Evolutionary conservation across 2,329 filamentous ascomycete species (phyloP), one percentile per base, ranked within the genome.

Genomic region (Talaromyces sp.): DNA sequence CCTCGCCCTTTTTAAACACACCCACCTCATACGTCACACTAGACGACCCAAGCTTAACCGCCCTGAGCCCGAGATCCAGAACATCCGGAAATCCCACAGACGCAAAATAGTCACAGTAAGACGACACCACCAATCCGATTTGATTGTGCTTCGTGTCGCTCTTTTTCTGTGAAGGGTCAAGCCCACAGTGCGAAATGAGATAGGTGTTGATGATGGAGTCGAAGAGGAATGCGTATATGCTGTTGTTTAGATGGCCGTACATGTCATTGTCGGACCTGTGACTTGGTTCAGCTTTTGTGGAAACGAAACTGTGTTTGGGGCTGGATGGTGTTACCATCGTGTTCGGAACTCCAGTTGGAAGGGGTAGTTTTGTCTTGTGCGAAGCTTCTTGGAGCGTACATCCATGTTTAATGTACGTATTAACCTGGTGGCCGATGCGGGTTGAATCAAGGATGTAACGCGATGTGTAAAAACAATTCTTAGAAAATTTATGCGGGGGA

Each of bases 231-330:
- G 90, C 90, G 76, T 96, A 96, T 59, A 95, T 83, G 47, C 88
- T 90, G 72, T 96, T 96, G 78, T 96, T 96, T 82, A 96, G 86
- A 73, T 98, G 93, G 63, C 91, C 84, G 75, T 95, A 96, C 90
- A 96, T 95, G 78, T 96, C 92, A 72, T 96, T 96, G 76, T 96
- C 92, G 73, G 86, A 88, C 91, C 91, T 93, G 64, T 27, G 42
- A 17, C 9, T 28, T 15, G 1, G 5, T 11, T 47, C 17, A 47
- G 19, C 22, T 25, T 47, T 25, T 47, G 13, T 22, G 5, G 8
- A 8, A 10, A 4, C 4, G 13, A 36, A 15, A 36, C 13, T 3
- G 19, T 22, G 3, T 49, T 51, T 11, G 6, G 42, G 4, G 13
- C 6, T 27, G 10, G n/a, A 2, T 17, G 58, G 4, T 51, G 64